phyloP scores from a whole-genome alignment of 2,329 filamentous ascomycete species.

The Pseudogymnoascus sp. region DNA sequence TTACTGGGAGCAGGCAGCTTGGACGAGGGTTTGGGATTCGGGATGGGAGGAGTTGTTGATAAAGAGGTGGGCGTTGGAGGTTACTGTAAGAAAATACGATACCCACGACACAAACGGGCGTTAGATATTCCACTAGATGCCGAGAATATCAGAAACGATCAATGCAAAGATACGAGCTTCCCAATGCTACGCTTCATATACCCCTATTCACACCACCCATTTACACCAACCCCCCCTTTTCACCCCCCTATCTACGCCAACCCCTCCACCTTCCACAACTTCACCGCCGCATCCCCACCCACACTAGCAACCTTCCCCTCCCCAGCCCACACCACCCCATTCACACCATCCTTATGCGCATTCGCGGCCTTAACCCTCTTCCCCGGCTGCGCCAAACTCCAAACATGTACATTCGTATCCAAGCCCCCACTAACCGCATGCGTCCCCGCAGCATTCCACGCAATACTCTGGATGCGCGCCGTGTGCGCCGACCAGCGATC shows the following conservation, averaged over 20 bases:
- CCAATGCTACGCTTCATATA: not conserved
- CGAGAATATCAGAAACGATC: conserved; percentile 3
- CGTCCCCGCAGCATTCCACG: conserved; percentile 73
- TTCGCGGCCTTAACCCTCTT: conserved; percentile 78
- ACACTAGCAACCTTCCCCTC: conserved; percentile 63
- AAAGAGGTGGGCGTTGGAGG: conserved; percentile 1
- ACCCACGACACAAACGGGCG: conserved; percentile 1
- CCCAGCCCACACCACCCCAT: conserved; percentile 74
- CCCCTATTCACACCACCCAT: not conserved
- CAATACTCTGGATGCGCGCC: conserved; percentile 58
- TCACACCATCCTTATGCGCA: conserved; percentile 94
- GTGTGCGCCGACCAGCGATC: conserved; percentile 73
- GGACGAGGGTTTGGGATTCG: conserved; percentile 7
- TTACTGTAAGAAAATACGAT: conserved; percentile 1
- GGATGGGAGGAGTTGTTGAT: not conserved
- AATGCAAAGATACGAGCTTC: not conserved
- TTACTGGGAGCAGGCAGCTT: not conserved
- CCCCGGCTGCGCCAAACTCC: conserved; percentile 78
- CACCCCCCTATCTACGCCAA: not conserved
- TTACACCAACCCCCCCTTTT: not conserved
- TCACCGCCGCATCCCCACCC: conserved; percentile 84
- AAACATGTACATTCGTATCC: conserved; percentile 88
- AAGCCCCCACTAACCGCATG: conserved; percentile 79
- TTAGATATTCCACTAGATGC: conserved; percentile 8
- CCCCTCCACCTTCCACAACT: conserved; percentile 66